Conservation (phyloP, 768 basidiomycete genomes). For the Paxillus involutus region DNA sequence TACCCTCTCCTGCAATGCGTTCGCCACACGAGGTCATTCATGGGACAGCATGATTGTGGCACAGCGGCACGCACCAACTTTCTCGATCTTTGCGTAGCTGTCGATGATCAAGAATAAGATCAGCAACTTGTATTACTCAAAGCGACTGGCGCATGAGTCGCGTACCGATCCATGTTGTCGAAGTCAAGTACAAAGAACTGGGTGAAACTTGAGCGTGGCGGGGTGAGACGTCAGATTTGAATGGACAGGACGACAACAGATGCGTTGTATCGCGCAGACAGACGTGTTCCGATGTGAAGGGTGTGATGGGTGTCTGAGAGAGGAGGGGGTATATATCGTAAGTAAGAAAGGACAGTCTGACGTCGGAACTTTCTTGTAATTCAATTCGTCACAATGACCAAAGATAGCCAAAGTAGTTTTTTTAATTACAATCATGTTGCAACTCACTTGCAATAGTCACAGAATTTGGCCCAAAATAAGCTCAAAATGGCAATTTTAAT, state of each 20-base stretch:
- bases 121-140: conserved; percentile 9
- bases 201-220: neutral
- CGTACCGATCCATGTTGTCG: conserved; percentile 35
- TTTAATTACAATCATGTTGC: too few species aligned
- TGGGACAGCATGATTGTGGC: conserved; percentile 1
- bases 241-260: neutral
- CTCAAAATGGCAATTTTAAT: too few species aligned
- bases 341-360: neutral
- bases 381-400: too few species aligned
- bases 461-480: too few species aligned
- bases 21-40: conserved; percentile 17
- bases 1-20: conserved; percentile 43
- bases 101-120: conserved; percentile 24
- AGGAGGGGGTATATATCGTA: conserved; percentile 1
- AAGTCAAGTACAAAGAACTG: neutral
- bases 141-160: conserved; percentile 1
- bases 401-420: too few species aligned
- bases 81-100: conserved; percentile 97
- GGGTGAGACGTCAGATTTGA: neutral
- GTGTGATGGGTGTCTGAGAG: neutral
- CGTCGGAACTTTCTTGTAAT: too few species aligned
- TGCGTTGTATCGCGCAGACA: neutral
- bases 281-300: neutral
- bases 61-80: conserved; percentile 77
- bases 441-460: too few species aligned